Conservation (phyloP, 306 rosid genomes). For the Begonia loranthoides region DNA sequence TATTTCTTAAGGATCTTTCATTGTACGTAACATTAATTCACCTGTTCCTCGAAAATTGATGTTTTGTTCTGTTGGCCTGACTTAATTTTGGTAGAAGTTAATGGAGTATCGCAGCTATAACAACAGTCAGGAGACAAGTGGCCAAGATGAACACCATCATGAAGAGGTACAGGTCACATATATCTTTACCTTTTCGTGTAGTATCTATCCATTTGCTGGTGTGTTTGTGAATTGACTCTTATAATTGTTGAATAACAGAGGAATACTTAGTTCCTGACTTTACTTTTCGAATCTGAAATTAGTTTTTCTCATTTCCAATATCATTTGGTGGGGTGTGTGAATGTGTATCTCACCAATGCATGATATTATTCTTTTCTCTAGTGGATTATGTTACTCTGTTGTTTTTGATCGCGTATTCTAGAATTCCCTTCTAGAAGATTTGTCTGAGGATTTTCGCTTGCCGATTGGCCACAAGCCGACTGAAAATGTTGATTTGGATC, state of each 20-base stretch:
- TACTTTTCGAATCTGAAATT: neutral
- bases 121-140: constrained; percentile 35
- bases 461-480: constrained; percentile 87
- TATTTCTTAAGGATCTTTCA: too few relatives aligned
- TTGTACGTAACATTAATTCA: too few relatives aligned
- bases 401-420: constrained; percentile 21
- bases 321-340: neutral
- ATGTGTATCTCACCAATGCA: too few relatives aligned
- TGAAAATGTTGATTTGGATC: constrained; percentile 84
- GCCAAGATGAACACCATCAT: constrained; percentile 23
- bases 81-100: constrained; percentile 9
- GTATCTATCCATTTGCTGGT: neutral
- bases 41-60: too few relatives aligned
- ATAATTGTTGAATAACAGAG: neutral
- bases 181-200: neutral
- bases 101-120: constrained; percentile 49
- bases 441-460: constrained; percentile 63
- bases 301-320: constrained; percentile 2
- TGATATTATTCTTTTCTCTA: too few relatives aligned
- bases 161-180: constrained; percentile 41
- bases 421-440: constrained; percentile 42
- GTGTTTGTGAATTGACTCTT: neutral
- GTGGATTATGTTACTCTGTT: neutral
- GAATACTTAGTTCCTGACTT: neutral
- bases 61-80: too few relatives aligned